These are phyloP conservation scores for Saitozyma podzolica DNA, from an alignment of 768 basidiomycete species.

Conservation along the genomic window DNA sequence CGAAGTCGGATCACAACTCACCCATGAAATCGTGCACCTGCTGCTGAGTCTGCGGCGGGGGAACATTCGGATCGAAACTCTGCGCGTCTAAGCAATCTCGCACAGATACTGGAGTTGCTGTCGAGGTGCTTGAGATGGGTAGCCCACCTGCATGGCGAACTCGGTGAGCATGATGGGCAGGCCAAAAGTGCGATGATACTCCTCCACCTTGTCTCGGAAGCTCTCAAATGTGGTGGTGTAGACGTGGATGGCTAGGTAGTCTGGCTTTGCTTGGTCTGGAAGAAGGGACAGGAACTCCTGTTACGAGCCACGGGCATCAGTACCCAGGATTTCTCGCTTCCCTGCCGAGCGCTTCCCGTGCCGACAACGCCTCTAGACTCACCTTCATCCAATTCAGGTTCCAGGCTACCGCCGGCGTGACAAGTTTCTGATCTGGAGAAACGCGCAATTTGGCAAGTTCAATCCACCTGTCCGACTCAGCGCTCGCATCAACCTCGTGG, in stretches of 20 bases:
- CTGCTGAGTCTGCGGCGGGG: conserved; percentile 31
- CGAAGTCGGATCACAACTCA: conserved; percentile 4
- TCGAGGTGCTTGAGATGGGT: not conserved
- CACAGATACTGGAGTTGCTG: not conserved
- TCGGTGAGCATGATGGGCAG: conserved; percentile 40
- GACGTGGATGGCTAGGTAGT: conserved; percentile 39
- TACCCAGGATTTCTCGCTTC: conserved; percentile 4
- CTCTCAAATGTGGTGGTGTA: conserved; percentile 46
- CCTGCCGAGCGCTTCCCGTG: not conserved
- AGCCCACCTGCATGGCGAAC: conserved; percentile 39
- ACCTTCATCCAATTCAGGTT: conserved; percentile 37
- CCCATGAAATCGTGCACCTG: conserved; percentile 50
- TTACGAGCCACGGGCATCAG: too few species aligned
- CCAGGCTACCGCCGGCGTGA: conserved; percentile 39
- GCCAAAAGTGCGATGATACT: conserved; percentile 25
- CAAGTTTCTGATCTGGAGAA: conserved; percentile 20
- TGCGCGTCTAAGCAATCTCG: conserved; percentile 7
- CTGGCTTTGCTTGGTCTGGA: conserved; percentile 18
- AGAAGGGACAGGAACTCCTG: conserved; percentile 34
- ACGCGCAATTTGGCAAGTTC: conserved; percentile 25
- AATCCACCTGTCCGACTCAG: conserved; percentile 30
- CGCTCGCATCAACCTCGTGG: not conserved
- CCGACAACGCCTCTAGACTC: conserved; percentile 1
- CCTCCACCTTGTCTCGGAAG: conserved; percentile 27
- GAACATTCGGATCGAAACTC: conserved; percentile 41